phyloP scores from a whole-genome alignment of 2,329 filamentous ascomycete species.

The Gyromitra esculenta region DNA sequence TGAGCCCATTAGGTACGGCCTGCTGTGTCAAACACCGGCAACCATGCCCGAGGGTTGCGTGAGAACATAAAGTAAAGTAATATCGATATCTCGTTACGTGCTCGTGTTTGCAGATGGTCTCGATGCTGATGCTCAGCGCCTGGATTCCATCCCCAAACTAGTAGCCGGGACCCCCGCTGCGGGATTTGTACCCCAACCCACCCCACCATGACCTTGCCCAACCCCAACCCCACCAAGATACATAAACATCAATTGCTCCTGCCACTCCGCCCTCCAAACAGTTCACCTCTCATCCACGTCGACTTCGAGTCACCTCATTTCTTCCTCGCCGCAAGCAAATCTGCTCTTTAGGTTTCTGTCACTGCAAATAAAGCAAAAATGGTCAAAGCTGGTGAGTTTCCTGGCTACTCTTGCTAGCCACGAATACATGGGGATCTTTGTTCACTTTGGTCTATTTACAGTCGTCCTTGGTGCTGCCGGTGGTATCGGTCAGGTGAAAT shows the following conservation, averaged over 20 bases:
- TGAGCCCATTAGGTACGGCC: background rate
- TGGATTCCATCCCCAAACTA: slow-evolving; percentile 1
- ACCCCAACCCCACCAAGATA: slow-evolving; percentile 32
- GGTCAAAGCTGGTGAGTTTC: slow-evolving; percentile 70
- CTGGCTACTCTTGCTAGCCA: slow-evolving; percentile 26
- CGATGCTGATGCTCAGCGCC: slow-evolving; percentile 16
- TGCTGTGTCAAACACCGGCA: background rate
- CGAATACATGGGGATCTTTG: slow-evolving; percentile 60
- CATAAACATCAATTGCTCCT: slow-evolving; percentile 32
- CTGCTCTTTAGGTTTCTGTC: slow-evolving; percentile 3
- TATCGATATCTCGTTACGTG: slow-evolving; percentile 1
- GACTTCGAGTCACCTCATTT: background rate
- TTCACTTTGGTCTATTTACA: slow-evolving; percentile 57
- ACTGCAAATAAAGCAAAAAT: slow-evolving; percentile 60
- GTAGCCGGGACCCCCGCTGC: slow-evolving; percentile 42
- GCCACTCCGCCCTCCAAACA: background rate
- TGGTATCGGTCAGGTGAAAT: slow-evolving; percentile 92
- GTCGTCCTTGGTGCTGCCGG: slow-evolving; percentile 94
- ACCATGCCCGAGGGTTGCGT: background rate
- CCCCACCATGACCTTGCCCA: slow-evolving; percentile 28
- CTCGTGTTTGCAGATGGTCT: slow-evolving; percentile 6
- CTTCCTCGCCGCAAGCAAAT: background rate
- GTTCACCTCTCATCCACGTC: slow-evolving; percentile 11
- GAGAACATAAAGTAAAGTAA: background rate
- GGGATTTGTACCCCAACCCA: slow-evolving; percentile 28